Conservation (phyloP, 306 rosid genomes). For the Acacia crassicarpa region DNA sequence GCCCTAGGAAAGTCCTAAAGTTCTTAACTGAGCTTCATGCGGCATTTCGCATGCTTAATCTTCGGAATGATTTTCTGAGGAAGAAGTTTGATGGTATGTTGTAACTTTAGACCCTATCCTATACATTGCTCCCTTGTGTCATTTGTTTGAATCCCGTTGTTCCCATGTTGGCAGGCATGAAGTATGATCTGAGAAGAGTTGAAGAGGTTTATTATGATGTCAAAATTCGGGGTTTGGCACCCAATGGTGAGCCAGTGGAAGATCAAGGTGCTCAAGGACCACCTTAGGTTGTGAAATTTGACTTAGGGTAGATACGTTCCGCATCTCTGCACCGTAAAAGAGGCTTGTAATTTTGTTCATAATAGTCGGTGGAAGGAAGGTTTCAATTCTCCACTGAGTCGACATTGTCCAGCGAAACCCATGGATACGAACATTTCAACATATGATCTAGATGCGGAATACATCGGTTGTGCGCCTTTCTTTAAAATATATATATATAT, state of each 20-base stretch:
- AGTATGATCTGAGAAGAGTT: conserved; percentile 84
- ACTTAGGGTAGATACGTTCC: not conserved
- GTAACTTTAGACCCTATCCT: conserved; percentile 1
- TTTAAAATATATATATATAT: too few relatives aligned
- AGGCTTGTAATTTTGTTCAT: conserved; percentile 12
- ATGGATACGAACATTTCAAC: not conserved
- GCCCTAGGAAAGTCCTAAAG: conserved; percentile 86
- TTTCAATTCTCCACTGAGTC: not conserved
- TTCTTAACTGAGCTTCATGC: conserved; percentile 91
- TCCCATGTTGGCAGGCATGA: conserved; percentile 67
- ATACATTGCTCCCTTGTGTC: not conserved
- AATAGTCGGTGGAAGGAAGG: conserved; percentile 20
- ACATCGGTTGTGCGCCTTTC: not conserved
- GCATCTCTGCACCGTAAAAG: not conserved
- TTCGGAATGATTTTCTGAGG: conserved; percentile 91
- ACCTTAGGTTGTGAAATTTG: conserved; percentile 16
- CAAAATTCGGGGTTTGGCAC: conserved; percentile 82
- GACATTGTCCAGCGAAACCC: conserved; percentile 1
- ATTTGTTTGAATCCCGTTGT: conserved; percentile 22
- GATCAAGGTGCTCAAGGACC: conserved; percentile 44
- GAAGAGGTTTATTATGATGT: conserved; percentile 95
- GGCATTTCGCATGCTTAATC: conserved; percentile 92
- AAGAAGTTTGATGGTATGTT: conserved; percentile 86
- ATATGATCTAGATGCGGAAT: not conserved
- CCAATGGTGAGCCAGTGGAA: conserved; percentile 45